Percentiles rank a stretch among this genome's conserved stretches.
phyloP scores from a whole-genome alignment of 1,284 basidiomycete genomes.

The Ustilago esculenta region DNA sequence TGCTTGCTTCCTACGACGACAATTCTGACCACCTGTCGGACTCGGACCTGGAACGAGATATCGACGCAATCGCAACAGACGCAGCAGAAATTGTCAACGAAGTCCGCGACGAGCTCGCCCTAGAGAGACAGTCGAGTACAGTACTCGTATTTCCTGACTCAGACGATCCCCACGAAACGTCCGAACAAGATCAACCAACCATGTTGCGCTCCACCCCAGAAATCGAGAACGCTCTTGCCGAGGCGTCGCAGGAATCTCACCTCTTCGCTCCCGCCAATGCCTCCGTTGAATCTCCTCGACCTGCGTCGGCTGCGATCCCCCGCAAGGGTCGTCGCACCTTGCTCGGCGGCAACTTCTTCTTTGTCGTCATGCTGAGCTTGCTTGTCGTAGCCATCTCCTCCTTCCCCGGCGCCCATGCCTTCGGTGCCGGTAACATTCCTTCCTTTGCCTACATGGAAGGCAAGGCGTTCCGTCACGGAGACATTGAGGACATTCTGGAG shows the following conservation, averaged over 20 bases:
- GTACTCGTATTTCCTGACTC: background rate
- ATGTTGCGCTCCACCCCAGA: slow-evolving; percentile 20
- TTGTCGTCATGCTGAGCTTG: slow-evolving; percentile 38
- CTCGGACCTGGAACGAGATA: slow-evolving; percentile 19
- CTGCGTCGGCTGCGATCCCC: background rate
- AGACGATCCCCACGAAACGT: background rate
- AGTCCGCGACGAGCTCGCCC: slow-evolving; percentile 34
- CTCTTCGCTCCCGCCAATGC: slow-evolving; percentile 6
- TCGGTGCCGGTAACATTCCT: slow-evolving; percentile 62
- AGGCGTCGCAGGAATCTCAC: slow-evolving; percentile 26
- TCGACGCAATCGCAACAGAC: slow-evolving; percentile 21
- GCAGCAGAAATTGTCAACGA: slow-evolving; percentile 33
- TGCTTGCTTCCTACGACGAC: slow-evolving; percentile 8
- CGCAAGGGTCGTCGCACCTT: slow-evolving; percentile 27
- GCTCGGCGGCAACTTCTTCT: slow-evolving; percentile 36
- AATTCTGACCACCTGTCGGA: slow-evolving; percentile 22
- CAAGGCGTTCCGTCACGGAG: slow-evolving; percentile 61
- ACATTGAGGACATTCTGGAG: slow-evolving; percentile 58
- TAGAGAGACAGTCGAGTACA: slow-evolving; percentile 7
- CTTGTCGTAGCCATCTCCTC: slow-evolving; percentile 39
- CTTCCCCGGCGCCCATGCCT: slow-evolving; percentile 46
- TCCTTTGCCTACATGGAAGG: slow-evolving; percentile 56
- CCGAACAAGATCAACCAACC: slow-evolving; percentile 1
- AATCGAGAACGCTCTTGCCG: slow-evolving; percentile 41
- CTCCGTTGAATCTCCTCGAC: background rate